Evolutionary conservation across 768 basidiomycete species (phyloP).

Genomic region (Rhodotorula graminis): DNA sequence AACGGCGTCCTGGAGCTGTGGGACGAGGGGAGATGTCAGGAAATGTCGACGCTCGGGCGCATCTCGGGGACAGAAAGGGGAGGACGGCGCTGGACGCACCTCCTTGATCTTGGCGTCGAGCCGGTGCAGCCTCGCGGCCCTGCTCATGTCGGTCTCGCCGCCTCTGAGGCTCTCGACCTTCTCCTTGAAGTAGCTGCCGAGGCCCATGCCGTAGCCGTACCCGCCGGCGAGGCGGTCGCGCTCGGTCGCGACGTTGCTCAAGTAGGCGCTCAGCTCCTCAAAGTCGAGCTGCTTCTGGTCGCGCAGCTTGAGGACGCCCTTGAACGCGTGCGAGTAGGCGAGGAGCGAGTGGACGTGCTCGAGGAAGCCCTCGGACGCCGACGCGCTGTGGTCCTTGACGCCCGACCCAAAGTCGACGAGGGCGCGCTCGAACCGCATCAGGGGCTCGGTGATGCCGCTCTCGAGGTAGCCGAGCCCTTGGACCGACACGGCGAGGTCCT

Average conservation of each 20-base stretch:
- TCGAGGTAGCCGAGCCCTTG: slow-evolving; percentile 97
- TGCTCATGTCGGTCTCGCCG: slow-evolving; percentile 83
- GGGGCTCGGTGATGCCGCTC: slow-evolving; percentile 93
- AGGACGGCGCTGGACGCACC: slow-evolving; percentile 52
- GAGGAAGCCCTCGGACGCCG: slow-evolving; percentile 54
- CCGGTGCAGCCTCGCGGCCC: slow-evolving; percentile 90
- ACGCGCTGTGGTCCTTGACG: slow-evolving; percentile 7
- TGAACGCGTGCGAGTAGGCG: slow-evolving; percentile 89
- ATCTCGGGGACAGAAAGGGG: background rate
- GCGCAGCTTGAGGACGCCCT: slow-evolving; percentile 86
- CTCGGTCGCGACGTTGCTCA: slow-evolving; percentile 86
- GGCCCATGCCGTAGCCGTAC: slow-evolving; percentile 71
- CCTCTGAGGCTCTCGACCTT: slow-evolving; percentile 86
- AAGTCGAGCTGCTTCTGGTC: slow-evolving; percentile 99
- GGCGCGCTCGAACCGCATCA: slow-evolving; percentile 95
- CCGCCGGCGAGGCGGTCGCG: slow-evolving; percentile 86
- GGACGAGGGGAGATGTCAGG: background rate
- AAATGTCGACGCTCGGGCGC: background rate
- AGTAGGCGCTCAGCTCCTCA: slow-evolving; percentile 91
- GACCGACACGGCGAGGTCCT: slow-evolving; percentile 90
- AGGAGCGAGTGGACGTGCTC: slow-evolving; percentile 82
- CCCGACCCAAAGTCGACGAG: slow-evolving; percentile 67
- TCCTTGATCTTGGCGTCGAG: slow-evolving; percentile 93
- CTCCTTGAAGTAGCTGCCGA: slow-evolving; percentile 79
- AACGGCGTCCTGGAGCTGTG: slow-evolving; percentile 90